A percentile compares a stretch with the other conserved stretches of the same genome.
Evolutionary conservation across 2,329 filamentous ascomycete genomes (phyloP).

Genomic region (Neobulgaria alba): DNA sequence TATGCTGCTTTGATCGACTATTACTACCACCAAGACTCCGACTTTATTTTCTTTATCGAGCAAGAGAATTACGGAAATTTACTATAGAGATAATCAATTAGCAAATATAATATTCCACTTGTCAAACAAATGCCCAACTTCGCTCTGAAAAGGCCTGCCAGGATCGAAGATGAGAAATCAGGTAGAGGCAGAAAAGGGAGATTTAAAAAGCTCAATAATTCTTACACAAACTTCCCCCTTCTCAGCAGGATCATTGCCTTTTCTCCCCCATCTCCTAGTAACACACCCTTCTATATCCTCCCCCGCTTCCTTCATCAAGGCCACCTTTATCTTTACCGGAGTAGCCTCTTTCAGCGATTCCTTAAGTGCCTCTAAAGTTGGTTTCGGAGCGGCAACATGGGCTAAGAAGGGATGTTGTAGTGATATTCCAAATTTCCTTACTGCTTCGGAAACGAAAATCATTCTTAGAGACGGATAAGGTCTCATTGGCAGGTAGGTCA

Average conservation of each 20-base stretch:
- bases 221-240: background rate
- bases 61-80: constrained; percentile 11
- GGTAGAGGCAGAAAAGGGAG: background rate
- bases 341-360: constrained; percentile 7
- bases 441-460: constrained; percentile 9
- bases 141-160: too few species aligned
- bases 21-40: constrained; percentile 13
- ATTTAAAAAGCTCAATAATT: background rate
- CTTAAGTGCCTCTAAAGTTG: constrained; percentile 5
- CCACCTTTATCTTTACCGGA: constrained; percentile 10
- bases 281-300: constrained; percentile 1
- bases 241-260: constrained; percentile 1
- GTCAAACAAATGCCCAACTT: too few species aligned
- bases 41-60: constrained; percentile 4
- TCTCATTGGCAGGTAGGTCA: constrained; percentile 10
- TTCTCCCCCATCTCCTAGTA: constrained; percentile 5
- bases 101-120: background rate
- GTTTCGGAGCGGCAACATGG: constrained; percentile 6
- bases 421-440: constrained; percentile 6
- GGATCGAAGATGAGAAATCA: background rate
- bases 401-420: constrained; percentile 9
- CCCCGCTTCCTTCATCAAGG: constrained; percentile 3
- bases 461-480: constrained; percentile 10
- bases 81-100: constrained; percentile 1
- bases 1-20: constrained; percentile 5